Conservation (phyloP, 306 rosid genomes). For the Trifolium pratense region DNA sequence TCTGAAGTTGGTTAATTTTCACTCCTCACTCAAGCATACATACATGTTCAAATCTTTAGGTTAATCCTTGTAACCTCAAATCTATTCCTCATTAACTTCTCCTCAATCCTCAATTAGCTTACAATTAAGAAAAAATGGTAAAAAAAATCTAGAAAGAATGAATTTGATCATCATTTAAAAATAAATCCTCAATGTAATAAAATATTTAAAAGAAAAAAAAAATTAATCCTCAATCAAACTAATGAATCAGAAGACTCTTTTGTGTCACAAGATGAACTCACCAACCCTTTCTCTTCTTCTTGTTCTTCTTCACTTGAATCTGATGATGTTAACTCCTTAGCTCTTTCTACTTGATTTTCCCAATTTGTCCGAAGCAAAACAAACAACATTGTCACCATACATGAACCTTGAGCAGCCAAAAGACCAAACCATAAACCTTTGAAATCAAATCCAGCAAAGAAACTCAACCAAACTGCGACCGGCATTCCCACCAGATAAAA, state of each 20-base stretch:
- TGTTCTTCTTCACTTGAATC: conserved; percentile 37
- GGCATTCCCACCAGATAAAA: conserved; percentile 95
- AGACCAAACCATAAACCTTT: conserved; percentile 88
- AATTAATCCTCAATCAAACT: conserved; percentile 46
- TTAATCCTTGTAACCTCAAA: neutral
- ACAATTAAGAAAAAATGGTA: conserved; percentile 1
- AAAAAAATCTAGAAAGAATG: conserved; percentile 37
- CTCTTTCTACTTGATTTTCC: conserved; percentile 69
- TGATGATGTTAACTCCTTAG: conserved; percentile 63
- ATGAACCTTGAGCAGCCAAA: conserved; percentile 77
- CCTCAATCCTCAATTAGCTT: neutral
- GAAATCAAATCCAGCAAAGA: conserved; percentile 73
- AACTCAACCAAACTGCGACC: conserved; percentile 71
- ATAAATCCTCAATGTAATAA: conserved; percentile 17
- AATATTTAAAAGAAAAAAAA: conserved; percentile 5
- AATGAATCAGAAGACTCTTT: conserved; percentile 22
- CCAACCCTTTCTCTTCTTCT: neutral
- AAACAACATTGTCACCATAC: conserved; percentile 71
- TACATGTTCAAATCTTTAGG: neutral
- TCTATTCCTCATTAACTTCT: neutral
- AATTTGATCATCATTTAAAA: conserved; percentile 4
- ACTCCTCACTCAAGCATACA: neutral
- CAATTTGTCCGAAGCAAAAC: conserved; percentile 75
- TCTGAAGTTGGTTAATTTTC: no score
- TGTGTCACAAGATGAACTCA: conserved; percentile 1